Conservation (phyloP, 2,329 filamentous ascomycete genomes). For the Diplodia intermedia region DNA sequence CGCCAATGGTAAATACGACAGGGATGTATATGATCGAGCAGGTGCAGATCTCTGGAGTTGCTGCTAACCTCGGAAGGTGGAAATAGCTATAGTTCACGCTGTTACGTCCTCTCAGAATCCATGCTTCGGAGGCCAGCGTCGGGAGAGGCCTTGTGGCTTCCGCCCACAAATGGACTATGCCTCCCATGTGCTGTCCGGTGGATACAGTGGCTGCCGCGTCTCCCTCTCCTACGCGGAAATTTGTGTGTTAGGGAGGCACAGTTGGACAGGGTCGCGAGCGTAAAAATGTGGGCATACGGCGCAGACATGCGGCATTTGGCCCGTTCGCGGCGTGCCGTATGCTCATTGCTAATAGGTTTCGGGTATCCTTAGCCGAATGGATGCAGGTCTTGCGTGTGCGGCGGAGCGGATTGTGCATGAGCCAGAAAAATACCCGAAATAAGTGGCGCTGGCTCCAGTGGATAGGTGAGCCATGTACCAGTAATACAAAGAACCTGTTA, state of each 20-base stretch:
- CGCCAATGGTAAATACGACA: constrained; percentile 8
- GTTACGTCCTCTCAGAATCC: too few species aligned
- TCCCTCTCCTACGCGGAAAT: background rate
- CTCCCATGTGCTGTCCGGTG: background rate
- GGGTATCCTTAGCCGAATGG: too few species aligned
- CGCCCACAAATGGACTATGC: background rate
- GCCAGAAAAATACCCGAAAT: background rate
- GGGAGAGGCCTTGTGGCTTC: too few species aligned
- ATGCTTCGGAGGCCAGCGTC: too few species aligned
- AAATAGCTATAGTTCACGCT: background rate
- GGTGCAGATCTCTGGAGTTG: background rate
- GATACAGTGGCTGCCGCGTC: background rate
- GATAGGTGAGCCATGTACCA: background rate
- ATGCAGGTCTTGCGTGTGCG: background rate
- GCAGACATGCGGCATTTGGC: too few species aligned
- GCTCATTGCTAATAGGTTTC: too few species aligned
- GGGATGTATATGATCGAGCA: background rate
- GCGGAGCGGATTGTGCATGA: background rate
- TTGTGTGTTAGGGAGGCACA: constrained; percentile 3
- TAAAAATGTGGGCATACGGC: background rate
- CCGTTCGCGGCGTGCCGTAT: too few species aligned
- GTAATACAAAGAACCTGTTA: constrained; percentile 14
- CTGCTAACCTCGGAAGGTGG: constrained; percentile 15
- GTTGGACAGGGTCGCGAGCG: background rate
- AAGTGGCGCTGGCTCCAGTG: background rate